A percentile compares a stretch with the other conserved stretches of the same genome.
These are phyloP conservation scores for Lipomyces spencermartinsiae DNA, from an alignment of 805 yeast genomes.

Conservation along the genomic window DNA sequence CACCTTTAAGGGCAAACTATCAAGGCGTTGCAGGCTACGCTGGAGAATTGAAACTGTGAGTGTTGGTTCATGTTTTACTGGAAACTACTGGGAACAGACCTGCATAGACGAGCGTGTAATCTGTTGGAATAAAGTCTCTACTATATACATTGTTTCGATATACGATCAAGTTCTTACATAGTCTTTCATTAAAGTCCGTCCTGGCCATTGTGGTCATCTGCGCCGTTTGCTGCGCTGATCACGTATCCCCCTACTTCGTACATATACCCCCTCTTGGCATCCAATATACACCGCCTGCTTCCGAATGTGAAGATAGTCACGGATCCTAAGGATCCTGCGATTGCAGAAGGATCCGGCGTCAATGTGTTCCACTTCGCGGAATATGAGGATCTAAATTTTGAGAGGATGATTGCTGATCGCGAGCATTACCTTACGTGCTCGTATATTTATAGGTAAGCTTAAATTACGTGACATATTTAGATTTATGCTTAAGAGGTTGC, in stretches of 20 bases:
- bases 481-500: neutral
- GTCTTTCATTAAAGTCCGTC: neutral
- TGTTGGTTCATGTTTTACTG: slow-evolving; percentile 13
- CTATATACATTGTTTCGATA: neutral
- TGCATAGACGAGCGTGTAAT: neutral
- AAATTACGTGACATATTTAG: neutral
- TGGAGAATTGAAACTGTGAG: slow-evolving; percentile 65
- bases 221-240: slow-evolving; percentile 39
- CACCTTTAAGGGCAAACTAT: slow-evolving; percentile 77
- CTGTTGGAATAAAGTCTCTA: neutral
- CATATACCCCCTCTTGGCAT: slow-evolving; percentile 50
- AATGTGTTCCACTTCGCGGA: slow-evolving; percentile 81
- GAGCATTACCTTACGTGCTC: slow-evolving; percentile 70
- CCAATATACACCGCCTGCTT: slow-evolving; percentile 45
- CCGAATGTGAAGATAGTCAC: slow-evolving; percentile 47
- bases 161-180: slow-evolving; percentile 5
- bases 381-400: slow-evolving; percentile 86
- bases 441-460: slow-evolving; percentile 62
- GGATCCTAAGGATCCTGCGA: slow-evolving; percentile 40
- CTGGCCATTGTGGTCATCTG: neutral
- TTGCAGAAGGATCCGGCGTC: slow-evolving; percentile 32
- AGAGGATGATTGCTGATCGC: slow-evolving; percentile 55
- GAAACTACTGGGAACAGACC: neutral
- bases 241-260: slow-evolving; percentile 50
- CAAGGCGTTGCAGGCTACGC: slow-evolving; percentile 55